Percentiles rank a stretch among this genome's conserved stretches.
phyloP scores from a whole-genome alignment of 2,329 filamentous ascomycete species.

The Exophiala mesophila region DNA sequence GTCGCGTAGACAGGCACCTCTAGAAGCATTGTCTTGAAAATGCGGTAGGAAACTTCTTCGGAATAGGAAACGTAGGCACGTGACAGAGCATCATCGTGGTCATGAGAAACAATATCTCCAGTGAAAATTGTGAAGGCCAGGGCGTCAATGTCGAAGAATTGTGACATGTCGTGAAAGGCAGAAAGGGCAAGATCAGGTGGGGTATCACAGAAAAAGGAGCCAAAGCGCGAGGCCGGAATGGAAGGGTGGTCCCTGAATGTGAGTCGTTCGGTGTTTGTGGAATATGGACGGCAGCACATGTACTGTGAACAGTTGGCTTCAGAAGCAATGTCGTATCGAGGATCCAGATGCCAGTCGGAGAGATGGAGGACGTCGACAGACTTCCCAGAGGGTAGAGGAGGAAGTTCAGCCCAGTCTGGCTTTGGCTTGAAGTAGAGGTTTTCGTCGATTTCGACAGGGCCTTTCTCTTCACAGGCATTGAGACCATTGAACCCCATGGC shows the following conservation, averaged over 20 bases:
- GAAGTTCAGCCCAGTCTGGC: conserved; percentile 19
- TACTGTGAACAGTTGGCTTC: conserved; percentile 30
- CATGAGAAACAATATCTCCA: conserved; percentile 32
- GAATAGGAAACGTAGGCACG: conserved; percentile 29
- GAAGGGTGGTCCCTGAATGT: conserved; percentile 22
- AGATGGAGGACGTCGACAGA: conserved; percentile 30
- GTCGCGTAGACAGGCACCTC: conserved; percentile 28
- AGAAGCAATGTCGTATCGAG: conserved; percentile 29
- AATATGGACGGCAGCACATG: conserved; percentile 28
- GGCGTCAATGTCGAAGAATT: conserved; percentile 24
- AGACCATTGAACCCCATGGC: conserved; percentile 10
- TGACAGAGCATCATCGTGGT: conserved; percentile 27
- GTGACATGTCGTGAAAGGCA: conserved; percentile 24
- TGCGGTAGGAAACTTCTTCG: conserved; percentile 27
- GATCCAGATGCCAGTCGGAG: conserved; percentile 31
- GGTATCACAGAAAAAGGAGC: conserved; percentile 27
- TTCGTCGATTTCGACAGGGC: conserved; percentile 25
- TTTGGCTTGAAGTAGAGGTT: conserved; percentile 25
- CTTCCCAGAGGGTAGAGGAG: conserved; percentile 23
- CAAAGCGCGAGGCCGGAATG: conserved; percentile 27
- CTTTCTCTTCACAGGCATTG: conserved; percentile 13
- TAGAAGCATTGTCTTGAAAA: conserved; percentile 28
- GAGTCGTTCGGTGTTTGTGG: conserved; percentile 21
- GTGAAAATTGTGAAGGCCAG: conserved; percentile 31
- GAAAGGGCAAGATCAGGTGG: conserved; percentile 27